A percentile compares a stretch with the other conserved stretches of the same genome.
phyloP scores from a whole-genome alignment of 805 yeast species.

The Blastobotrys americana region DNA sequence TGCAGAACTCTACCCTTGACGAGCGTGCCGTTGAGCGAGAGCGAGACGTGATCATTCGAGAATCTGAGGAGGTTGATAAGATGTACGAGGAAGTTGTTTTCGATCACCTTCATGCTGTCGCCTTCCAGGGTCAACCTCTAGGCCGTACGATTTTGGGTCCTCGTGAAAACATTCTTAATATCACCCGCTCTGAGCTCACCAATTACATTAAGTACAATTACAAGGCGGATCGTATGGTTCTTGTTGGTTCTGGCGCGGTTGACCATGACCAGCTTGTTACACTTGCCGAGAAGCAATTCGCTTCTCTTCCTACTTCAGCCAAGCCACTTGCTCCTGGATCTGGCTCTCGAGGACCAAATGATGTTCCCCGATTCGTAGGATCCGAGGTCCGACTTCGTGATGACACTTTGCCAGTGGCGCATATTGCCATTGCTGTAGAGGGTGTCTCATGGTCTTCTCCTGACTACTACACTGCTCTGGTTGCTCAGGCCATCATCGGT shows the following conservation, averaged over 20 bases:
- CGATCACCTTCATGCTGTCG: conserved; percentile 91
- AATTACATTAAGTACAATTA: conserved; percentile 79
- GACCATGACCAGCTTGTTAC: conserved; percentile 76
- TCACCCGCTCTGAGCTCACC: conserved; percentile 66
- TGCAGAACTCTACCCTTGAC: conserved; percentile 79
- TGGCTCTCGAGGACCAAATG: conserved; percentile 48
- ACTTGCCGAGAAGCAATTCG: conserved; percentile 67
- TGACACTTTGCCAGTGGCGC: conserved; percentile 75
- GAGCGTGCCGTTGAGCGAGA: conserved; percentile 86
- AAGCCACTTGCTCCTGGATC: conserved; percentile 66
- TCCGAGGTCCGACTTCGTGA: conserved; percentile 84
- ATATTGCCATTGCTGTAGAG: conserved; percentile 91
- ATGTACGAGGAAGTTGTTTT: conserved; percentile 98
- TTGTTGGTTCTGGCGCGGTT: conserved; percentile 92
- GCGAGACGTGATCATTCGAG: conserved; percentile 92
- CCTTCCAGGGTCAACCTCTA: conserved; percentile 82
- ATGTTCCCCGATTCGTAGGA: conserved; percentile 73
- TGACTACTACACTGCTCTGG: conserved; percentile 90
- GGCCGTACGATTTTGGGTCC: conserved; percentile 98
- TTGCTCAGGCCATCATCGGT: conserved; percentile 94
- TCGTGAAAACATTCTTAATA: conserved; percentile 73
- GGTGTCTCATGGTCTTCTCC: conserved; percentile 97
- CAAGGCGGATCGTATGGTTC: conserved; percentile 94
- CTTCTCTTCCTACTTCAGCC: conserved; percentile 40
- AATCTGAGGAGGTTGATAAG: conserved; percentile 95